Evolutionary conservation across 129 eudicot genomes (phyloP).

Genomic region (Saposhnikovia divaricata): DNA sequence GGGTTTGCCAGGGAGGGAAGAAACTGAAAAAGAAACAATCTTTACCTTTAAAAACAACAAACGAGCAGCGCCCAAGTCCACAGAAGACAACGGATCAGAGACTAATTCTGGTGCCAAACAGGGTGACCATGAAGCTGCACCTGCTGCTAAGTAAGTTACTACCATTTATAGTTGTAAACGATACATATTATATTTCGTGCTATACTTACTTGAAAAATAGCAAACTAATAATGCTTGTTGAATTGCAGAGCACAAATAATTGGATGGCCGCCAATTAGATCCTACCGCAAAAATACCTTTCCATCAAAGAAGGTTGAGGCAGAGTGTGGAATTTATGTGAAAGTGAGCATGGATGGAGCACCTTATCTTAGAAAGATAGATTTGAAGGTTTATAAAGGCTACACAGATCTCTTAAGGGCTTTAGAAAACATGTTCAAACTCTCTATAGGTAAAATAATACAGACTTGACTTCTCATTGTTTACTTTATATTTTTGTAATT

Average conservation of each 20-base stretch:
- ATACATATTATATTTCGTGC: not conserved
- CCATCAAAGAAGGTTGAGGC: constrained; percentile 34
- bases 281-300: constrained; percentile 49
- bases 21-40: constrained; percentile 25
- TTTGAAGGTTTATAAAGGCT: constrained; percentile 56
- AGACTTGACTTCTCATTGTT: not conserved
- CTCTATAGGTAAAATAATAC: constrained; percentile 35
- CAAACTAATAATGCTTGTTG: constrained; percentile 1
- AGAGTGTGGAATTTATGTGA: constrained; percentile 61
- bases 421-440: constrained; percentile 62
- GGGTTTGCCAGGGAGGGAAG: constrained; percentile 65
- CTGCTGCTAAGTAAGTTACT: constrained; percentile 61
- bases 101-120: constrained; percentile 30
- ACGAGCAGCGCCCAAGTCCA: constrained; percentile 31
- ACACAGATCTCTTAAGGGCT: constrained; percentile 55
- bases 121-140: constrained; percentile 29
- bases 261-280: constrained; percentile 91
- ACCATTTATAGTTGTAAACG: not conserved
- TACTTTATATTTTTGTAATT: not conserved
- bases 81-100: constrained; percentile 19
- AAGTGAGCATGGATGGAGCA: constrained; percentile 90
- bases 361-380: constrained; percentile 89
- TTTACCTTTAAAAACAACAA: constrained; percentile 40
- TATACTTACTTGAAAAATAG: not conserved
- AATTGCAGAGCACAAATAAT: constrained; percentile 64